Percentiles rank a stretch among this genome's conserved stretches.
Conservation (phyloP, 129 eudicot genomes). For the Lactuca saligna region DNA sequence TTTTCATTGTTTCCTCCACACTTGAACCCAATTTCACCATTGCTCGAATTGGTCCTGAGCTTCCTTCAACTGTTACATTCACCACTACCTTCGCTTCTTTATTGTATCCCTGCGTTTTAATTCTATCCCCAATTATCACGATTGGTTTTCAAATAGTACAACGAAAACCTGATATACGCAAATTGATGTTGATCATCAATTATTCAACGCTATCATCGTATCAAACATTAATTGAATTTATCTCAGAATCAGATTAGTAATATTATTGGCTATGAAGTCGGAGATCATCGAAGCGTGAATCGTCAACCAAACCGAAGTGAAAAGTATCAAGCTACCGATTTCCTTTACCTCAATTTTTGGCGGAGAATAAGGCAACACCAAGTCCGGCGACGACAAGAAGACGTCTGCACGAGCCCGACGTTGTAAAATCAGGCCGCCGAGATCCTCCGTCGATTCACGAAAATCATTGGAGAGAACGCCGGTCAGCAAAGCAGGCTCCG, state of each 20-base stretch:
- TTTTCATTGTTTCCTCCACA: slow-evolving; percentile 71
- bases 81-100: slow-evolving; percentile 73
- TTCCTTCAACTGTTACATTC: slow-evolving; percentile 83
- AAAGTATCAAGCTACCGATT: background rate
- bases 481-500: slow-evolving; percentile 54
- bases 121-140: background rate
- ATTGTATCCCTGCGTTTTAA: slow-evolving; percentile 44
- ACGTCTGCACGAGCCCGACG: slow-evolving; percentile 43
- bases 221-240: background rate
- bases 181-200: too few species aligned
- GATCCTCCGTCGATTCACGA: slow-evolving; percentile 26
- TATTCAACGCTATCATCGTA: background rate
- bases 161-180: too few species aligned
- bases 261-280: background rate
- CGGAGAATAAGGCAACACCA: slow-evolving; percentile 35
- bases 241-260: background rate
- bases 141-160: too few species aligned
- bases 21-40: slow-evolving; percentile 77
- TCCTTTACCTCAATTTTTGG: slow-evolving; percentile 32
- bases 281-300: background rate
- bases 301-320: background rate
- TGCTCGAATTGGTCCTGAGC: slow-evolving; percentile 75
- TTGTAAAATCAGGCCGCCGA: slow-evolving; percentile 35
- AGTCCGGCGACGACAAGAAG: slow-evolving; percentile 40
- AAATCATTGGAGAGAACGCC: background rate